Conservation (phyloP, 2,329 filamentous ascomycete species). For the Talaromyces sp. region DNA sequence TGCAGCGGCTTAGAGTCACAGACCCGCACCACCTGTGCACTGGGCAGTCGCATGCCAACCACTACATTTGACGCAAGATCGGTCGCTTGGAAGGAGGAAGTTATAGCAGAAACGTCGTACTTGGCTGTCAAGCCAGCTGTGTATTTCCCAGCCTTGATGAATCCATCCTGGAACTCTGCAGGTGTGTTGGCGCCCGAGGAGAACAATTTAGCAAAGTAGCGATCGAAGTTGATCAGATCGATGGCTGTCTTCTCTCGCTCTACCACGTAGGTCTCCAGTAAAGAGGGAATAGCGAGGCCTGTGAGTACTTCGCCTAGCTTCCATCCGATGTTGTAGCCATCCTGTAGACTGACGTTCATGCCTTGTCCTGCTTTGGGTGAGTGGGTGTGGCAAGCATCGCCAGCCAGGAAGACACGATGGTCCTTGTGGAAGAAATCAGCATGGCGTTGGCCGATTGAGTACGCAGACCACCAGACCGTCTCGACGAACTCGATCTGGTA, state of each 20-base stretch:
- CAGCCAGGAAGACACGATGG: conserved; percentile 68
- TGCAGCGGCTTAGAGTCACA: conserved; percentile 63
- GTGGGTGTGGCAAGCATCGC: conserved; percentile 70
- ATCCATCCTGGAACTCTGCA: conserved; percentile 59
- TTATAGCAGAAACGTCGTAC: conserved; percentile 58
- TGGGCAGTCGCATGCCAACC: conserved; percentile 56
- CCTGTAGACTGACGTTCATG: conserved; percentile 58
- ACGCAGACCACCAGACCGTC: conserved; percentile 70
- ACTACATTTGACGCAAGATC: conserved; percentile 40
- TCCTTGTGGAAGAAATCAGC: conserved; percentile 69
- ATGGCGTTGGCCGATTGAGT: conserved; percentile 71
- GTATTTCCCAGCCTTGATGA: conserved; percentile 60
- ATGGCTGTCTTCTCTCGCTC: conserved; percentile 57
- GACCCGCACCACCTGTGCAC: conserved; percentile 61
- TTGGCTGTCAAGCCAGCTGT: conserved; percentile 62
- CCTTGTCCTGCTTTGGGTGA: conserved; percentile 72
- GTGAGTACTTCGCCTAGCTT: conserved; percentile 57
- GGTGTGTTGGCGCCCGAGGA: conserved; percentile 48
- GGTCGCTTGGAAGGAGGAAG: conserved; percentile 37
- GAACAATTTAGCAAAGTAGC: conserved; percentile 58
- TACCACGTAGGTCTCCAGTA: conserved; percentile 57
- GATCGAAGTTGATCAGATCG: conserved; percentile 65
- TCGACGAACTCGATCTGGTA: conserved; percentile 58
- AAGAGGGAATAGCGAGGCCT: conserved; percentile 44
- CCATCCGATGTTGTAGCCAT: conserved; percentile 64